phyloP scores from a whole-genome alignment of 2,329 filamentous ascomycete genomes.

The Cytospora paraplurivora region DNA sequence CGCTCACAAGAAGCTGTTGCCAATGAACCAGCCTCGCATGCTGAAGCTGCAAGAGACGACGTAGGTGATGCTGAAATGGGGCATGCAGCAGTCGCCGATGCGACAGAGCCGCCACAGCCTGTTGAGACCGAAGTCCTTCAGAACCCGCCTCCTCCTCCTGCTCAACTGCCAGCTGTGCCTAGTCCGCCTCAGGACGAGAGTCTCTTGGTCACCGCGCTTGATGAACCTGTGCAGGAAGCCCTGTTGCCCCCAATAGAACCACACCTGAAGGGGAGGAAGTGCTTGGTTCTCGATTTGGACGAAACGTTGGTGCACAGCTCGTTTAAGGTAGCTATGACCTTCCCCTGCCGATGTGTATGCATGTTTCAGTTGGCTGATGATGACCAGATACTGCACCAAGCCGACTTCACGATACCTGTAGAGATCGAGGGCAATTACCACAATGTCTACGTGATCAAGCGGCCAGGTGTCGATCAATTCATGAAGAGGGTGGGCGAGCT shows the following conservation, averaged over 20 bases:
- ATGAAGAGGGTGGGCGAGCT: conserved; percentile 98
- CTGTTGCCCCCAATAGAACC: conserved; percentile 81
- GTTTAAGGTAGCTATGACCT: conserved; percentile 77
- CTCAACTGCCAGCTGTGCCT: conserved; percentile 43
- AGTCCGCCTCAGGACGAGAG: conserved; percentile 43
- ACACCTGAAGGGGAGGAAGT: conserved; percentile 85
- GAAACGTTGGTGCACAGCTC: conserved; percentile 98
- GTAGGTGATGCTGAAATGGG: conserved; percentile 70
- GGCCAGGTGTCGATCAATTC: conserved; percentile 97
- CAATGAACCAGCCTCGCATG: conserved; percentile 11
- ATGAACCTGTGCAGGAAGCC: conserved; percentile 61
- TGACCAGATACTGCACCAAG: conserved; percentile 86
- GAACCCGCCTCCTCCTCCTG: conserved; percentile 51
- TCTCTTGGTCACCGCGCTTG: conserved; percentile 48
- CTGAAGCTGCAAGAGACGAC: conserved; percentile 43
- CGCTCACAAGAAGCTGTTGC: conserved; percentile 28
- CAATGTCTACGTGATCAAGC: conserved; percentile 99
- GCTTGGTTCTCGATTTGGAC: conserved; percentile 90
- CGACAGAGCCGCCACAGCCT: conserved; percentile 26
- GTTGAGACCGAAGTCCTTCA: conserved; percentile 39
- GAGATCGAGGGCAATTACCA: conserved; percentile 99
- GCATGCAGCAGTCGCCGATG: conserved; percentile 54
- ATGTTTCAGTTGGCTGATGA: not conserved
- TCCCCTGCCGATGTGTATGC: not conserved
- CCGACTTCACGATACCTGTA: conserved; percentile 97